A percentile compares a stretch with the other conserved stretches of the same genome.
phyloP scores from a whole-genome alignment of 129 eudicot species.

The Flaveria linearis region DNA sequence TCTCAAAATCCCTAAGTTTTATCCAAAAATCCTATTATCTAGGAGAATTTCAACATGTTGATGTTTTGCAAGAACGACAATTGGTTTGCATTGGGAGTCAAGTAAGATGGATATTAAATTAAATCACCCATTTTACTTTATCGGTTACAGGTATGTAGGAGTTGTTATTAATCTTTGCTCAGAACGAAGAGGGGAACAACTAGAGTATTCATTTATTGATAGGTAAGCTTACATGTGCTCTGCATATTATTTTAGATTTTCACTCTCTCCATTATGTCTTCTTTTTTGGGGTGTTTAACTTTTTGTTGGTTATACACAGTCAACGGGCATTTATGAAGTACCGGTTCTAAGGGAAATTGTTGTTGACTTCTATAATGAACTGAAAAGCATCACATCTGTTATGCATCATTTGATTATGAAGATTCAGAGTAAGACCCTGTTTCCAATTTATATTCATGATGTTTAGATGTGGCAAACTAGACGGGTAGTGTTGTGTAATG shows the following conservation, averaged over 20 bases:
- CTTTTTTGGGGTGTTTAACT: slow-evolving; percentile 5
- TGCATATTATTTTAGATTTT: background rate
- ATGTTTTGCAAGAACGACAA: background rate
- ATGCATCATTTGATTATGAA: slow-evolving; percentile 96
- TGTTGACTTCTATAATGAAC: slow-evolving; percentile 89
- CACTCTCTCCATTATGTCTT: background rate
- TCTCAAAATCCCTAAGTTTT: slow-evolving; percentile 51
- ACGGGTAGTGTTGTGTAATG: background rate
- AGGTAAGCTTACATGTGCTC: slow-evolving; percentile 47
- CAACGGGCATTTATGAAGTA: slow-evolving; percentile 93
- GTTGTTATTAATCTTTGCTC: slow-evolving; percentile 89
- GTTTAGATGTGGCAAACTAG: background rate
- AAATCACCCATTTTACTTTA: background rate
- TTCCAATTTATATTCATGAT: slow-evolving; percentile 23
- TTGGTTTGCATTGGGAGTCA: slow-evolving; percentile 14
- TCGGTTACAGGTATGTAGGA: slow-evolving; percentile 75
- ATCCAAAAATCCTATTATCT: background rate
- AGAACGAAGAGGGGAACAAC: slow-evolving; percentile 94
- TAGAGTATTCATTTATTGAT: slow-evolving; percentile 92
- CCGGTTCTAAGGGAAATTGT: slow-evolving; percentile 87
- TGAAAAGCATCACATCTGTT: slow-evolving; percentile 90
- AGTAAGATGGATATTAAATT: background rate
- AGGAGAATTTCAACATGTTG: background rate
- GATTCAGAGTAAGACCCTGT: slow-evolving; percentile 73
- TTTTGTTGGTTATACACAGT: slow-evolving; percentile 45